Percentiles rank a stretch among this genome's conserved stretches.
Conservation (phyloP, 2,329 filamentous ascomycete genomes). For the Aspergillus alliaceus region DNA sequence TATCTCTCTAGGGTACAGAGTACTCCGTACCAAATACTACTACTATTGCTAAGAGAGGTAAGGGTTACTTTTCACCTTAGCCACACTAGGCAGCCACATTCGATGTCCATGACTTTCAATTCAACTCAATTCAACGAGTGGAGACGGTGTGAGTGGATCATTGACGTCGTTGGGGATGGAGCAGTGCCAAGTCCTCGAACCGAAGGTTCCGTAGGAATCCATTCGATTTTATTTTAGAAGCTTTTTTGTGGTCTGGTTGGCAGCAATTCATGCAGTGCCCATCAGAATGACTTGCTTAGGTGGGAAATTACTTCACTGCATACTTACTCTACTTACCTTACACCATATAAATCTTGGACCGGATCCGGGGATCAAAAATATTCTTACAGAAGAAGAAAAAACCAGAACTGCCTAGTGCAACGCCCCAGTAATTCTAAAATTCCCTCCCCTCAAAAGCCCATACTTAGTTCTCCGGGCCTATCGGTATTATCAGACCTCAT, state of each 20-base stretch:
- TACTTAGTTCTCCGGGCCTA: not conserved
- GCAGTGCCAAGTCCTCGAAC: not conserved
- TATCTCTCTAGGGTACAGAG: no score
- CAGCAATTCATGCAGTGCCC: not conserved
- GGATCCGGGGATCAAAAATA: not conserved
- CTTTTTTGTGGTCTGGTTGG: not conserved
- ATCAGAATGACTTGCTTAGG: not conserved
- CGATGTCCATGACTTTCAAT: not conserved
- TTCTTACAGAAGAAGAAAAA: not conserved
- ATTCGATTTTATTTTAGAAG: not conserved
- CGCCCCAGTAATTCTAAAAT: not conserved
- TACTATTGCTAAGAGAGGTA: no score
- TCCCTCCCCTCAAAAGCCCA: not conserved
- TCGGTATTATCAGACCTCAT: not conserved
- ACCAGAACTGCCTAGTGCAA: not conserved
- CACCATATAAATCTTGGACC: not conserved
- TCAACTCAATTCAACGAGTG: not conserved
- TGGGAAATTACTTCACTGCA: not conserved
- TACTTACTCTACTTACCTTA: no score
- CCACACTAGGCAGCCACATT: conserved; percentile 2
- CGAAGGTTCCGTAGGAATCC: not conserved
- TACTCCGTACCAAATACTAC: no score
- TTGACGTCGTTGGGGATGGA: not conserved
- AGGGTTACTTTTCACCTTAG: not conserved
- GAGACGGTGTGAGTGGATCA: not conserved